Evolutionary conservation across 1,284 basidiomycete species (phyloP), one percentile per base, ranked within the genome.

Genomic region (Ganoderma sinense): DNA sequence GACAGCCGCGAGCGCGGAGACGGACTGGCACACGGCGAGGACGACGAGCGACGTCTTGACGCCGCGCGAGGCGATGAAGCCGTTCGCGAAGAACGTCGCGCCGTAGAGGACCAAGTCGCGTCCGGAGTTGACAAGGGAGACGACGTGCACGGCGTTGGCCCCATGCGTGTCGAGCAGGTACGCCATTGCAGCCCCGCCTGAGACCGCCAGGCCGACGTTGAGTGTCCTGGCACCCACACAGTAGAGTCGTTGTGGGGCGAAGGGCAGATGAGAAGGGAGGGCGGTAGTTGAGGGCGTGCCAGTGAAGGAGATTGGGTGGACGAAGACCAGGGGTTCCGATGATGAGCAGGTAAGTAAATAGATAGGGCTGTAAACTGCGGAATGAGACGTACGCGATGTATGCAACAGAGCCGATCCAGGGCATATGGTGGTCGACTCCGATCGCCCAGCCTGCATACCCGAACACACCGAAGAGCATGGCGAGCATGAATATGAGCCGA

Each of bases 391-490:
- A 83, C 81, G 79, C 79, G 64, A 84, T 81, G 69, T 82, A 84
- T 11, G 81, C 79, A 5, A 84, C 82, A 0, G 83, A 82, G 16
- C 82, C 83, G 62, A 84, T 84, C 83, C 83, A 84, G 2, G 83
- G 83, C 81, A 84, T 84, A 43, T 78, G 78, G 66, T 83, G 79
- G 14, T 78, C 78, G 4, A 79, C 83, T 2, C 83, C 83, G 53
- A 84, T 82, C 78, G 82, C 83, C 84, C 84, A 86, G 56, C 84
- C 84, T n/a, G 81, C 78, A 72, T 84, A 86, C 26, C 84, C 84
- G 66, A 84, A 84, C 0, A 84, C 77, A 18, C 83, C 82, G 65
- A 84, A 79, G 16, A 85, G 75, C 84, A 85, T 85, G 10, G 80
- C 76, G 7, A 80, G 64, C 69, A 84, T 78, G 72, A 85, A 84